These are phyloP conservation scores for Stemphylium beticola DNA, from an alignment of 2,329 filamentous ascomycete genomes.

Conservation along the genomic window DNA sequence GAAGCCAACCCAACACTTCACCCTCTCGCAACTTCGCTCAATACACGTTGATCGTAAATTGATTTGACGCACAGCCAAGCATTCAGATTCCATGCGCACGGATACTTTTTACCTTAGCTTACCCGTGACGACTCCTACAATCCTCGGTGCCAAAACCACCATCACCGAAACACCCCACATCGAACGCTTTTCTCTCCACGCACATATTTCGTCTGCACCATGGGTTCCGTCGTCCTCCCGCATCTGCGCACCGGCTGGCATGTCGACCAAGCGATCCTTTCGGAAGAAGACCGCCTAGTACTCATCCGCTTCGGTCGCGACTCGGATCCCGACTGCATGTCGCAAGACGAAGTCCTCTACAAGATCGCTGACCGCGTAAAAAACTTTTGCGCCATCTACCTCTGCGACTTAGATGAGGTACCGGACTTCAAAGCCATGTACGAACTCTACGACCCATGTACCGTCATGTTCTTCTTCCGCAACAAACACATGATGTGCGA, in stretches of 20 bases:
- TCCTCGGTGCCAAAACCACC: background rate
- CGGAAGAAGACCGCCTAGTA: slow-evolving; percentile 85
- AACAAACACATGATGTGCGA: slow-evolving; percentile 99
- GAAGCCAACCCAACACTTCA: slow-evolving; percentile 5
- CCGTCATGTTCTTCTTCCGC: slow-evolving; percentile 96
- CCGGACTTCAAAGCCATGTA: slow-evolving; percentile 90
- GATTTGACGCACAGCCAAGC: background rate
- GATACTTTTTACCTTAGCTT: slow-evolving; percentile 2
- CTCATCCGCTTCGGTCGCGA: slow-evolving; percentile 94
- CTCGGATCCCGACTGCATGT: slow-evolving; percentile 79
- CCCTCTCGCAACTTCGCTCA: background rate
- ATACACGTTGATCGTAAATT: background rate
- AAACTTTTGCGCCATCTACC: slow-evolving; percentile 85
- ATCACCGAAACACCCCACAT: background rate
- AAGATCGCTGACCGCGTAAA: slow-evolving; percentile 92
- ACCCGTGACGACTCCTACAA: background rate
- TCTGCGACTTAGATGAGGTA: slow-evolving; percentile 77
- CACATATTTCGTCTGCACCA: slow-evolving; percentile 34
- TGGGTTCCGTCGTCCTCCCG: slow-evolving; percentile 89
- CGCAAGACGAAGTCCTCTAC: slow-evolving; percentile 92
- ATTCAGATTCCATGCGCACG: background rate
- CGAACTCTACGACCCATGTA: slow-evolving; percentile 85
- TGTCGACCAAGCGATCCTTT: slow-evolving; percentile 88
- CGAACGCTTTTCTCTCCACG: background rate
- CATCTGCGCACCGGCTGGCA: slow-evolving; percentile 95